These are phyloP conservation scores for Xylaria sp. DNA, from an alignment of 2,329 filamentous ascomycete species.

Conservation along the genomic window DNA sequence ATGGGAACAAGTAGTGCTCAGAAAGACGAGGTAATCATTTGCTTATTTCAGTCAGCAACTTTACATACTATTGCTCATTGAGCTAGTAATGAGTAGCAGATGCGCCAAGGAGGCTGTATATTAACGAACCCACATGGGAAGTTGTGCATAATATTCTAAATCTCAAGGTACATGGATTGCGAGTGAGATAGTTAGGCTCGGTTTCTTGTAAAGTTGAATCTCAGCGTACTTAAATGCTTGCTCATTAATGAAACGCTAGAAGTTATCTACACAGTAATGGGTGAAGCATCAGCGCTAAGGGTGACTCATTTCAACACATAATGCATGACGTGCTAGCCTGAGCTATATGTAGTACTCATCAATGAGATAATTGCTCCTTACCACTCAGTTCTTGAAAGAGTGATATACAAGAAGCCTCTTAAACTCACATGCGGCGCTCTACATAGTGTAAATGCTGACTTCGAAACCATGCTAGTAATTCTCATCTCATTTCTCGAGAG, in stretches of 20 bases:
- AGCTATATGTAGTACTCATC: not conserved
- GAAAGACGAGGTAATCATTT: too few relatives aligned
- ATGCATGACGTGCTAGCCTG: too few relatives aligned
- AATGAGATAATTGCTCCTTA: not conserved
- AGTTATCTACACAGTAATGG: not conserved
- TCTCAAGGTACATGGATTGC: not conserved
- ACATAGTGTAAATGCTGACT: too few relatives aligned
- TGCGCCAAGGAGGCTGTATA: not conserved
- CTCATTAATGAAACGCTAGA: not conserved
- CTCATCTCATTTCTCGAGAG: not conserved
- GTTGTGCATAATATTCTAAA: not conserved
- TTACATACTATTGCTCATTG: not conserved
- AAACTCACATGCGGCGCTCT: not conserved
- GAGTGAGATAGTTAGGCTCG: not conserved
- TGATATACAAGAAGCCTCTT: not conserved
- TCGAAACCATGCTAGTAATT: not conserved
- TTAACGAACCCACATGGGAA: not conserved
- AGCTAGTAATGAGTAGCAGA: not conserved
- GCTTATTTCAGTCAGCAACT: not conserved
- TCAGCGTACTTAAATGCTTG: not conserved
- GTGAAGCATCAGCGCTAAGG: not conserved
- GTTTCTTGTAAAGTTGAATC: not conserved
- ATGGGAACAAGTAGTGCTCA: too few relatives aligned
- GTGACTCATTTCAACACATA: not conserved
- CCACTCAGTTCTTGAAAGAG: not conserved